These are phyloP conservation scores for Malassezia slooffiae DNA, from an alignment of 1,284 basidiomycete species.

Conservation along the genomic window DNA sequence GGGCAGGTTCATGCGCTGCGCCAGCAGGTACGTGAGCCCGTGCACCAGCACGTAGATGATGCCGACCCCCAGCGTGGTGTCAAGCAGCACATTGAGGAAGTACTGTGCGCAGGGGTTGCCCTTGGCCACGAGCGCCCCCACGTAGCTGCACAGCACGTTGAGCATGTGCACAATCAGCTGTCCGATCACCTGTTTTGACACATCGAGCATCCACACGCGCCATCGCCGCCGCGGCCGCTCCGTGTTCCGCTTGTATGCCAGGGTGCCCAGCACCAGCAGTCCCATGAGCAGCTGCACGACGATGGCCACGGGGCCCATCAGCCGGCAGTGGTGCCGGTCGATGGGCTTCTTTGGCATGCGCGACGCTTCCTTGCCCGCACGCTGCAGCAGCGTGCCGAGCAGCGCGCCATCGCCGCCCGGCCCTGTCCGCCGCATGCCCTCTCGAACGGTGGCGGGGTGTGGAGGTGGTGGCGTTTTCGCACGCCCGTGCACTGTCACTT, in stretches of 20 bases:
- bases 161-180: constrained; percentile 78
- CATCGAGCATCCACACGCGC: constrained; percentile 63
- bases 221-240: constrained; percentile 76
- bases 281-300: constrained; percentile 72
- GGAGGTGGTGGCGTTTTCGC: no score
- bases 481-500: no score
- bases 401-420: no score
- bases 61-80: constrained; percentile 73
- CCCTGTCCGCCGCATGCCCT: no score
- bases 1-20: constrained; percentile 57
- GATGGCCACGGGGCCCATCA: constrained; percentile 16
- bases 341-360: no score
- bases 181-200: constrained; percentile 67
- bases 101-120: constrained; percentile 52
- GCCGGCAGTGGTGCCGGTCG: constrained; percentile 5
- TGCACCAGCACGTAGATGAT: constrained; percentile 73
- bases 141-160: constrained; percentile 58
- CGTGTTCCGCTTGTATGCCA: constrained; percentile 76
- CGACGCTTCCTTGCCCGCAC: no score
- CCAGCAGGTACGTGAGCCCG: constrained; percentile 57
- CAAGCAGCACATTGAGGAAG: constrained; percentile 85
- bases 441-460: no score
- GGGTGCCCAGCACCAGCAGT: constrained; percentile 66
- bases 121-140: constrained; percentile 9
- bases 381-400: no score